Evolutionary conservation across 495 filamentous ascomycete species (phyloP), one percentile per base, ranked within the genome.

Genomic region (Lepraria neglecta): DNA sequence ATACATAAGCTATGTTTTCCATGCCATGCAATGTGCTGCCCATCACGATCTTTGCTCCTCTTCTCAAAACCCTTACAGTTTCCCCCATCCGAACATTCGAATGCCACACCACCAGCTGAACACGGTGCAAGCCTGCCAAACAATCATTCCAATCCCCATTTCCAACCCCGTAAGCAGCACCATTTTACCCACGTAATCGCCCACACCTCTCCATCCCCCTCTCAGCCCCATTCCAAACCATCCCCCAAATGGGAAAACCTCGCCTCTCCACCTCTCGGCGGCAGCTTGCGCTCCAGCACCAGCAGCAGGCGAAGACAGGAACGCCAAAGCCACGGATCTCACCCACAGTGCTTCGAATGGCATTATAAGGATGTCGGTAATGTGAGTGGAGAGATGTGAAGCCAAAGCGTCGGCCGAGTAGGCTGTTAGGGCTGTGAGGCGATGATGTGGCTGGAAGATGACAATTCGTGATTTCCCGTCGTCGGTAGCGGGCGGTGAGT

Each of bases 351-450:
- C 72, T 67, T 81, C 78, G 59, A 82, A 66, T 0, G 79, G 78
- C 19, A 76, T 65, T 21, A 80, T 75, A 12, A 80, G 67, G 12
- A 78, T 66, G 27, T 65, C 67, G 6, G 74, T 76, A 44, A 79
- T 68, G 43, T 76, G 68, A 24, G 73, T 70, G 9, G 79, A 71
- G 19, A 80, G 70, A 47, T 77, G 74, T 1, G 73, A 74, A 21
- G 77, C 73, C 21, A 81, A 66, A 5, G 74, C 76, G 61, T 78
- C 74, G 6, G 77, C 73, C 3, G 75, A 73, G 50, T 77, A 72
- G 5, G 74, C 71, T n/a, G 77, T 78, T n/a, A 82, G 77, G 4
- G 77, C 72, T 0, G 79, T 82, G 4, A 81, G 72, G 55, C 79
- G 72, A 60, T 80, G 73, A 19, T 70, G 59, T 59, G 38, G 66